Evolutionary conservation across 768 basidiomycete species (phyloP).

Genomic region (Xanthoconium purpureum): DNA sequence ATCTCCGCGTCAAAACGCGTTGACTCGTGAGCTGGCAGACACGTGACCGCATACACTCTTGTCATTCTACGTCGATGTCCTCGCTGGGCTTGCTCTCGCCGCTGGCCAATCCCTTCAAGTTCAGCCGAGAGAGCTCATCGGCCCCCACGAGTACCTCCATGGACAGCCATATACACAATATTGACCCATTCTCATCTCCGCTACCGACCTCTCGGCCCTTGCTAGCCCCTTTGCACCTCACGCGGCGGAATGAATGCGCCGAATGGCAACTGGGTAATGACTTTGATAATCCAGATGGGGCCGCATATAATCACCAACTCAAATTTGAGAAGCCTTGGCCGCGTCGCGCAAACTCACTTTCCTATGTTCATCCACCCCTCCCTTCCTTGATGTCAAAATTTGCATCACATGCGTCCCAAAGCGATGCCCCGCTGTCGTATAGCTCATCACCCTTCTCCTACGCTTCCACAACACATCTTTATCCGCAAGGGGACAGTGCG

Average conservation of each 20-base stretch:
- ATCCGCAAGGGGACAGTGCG: constrained; percentile 15
- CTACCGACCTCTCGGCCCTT: constrained; percentile 14
- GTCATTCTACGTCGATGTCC: constrained; percentile 28
- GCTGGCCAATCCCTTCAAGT: constrained; percentile 16
- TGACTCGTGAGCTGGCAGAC: constrained; percentile 18
- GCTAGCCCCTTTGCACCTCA: constrained; percentile 12
- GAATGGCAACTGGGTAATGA: constrained; percentile 5
- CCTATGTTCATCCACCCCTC: constrained; percentile 3
- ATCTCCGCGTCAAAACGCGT: constrained; percentile 37
- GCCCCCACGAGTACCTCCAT: constrained; percentile 10
- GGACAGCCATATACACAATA: not conserved
- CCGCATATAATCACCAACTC: not conserved
- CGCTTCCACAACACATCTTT: not conserved
- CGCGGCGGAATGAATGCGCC: constrained; percentile 1
- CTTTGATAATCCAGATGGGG: not conserved
- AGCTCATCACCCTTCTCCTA: constrained; percentile 2
- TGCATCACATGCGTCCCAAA: not conserved
- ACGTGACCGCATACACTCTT: constrained; percentile 34
- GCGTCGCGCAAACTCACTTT: not conserved
- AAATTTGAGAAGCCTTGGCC: constrained; percentile 3
- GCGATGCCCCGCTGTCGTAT: not conserved
- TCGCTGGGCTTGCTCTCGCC: constrained; percentile 9
- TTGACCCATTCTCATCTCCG: constrained; percentile 12
- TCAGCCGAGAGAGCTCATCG: constrained; percentile 24
- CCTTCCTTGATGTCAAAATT: constrained; percentile 23